Conservation (phyloP, 176 grass and related monocot genomes). For the Phragmites australis region DNA sequence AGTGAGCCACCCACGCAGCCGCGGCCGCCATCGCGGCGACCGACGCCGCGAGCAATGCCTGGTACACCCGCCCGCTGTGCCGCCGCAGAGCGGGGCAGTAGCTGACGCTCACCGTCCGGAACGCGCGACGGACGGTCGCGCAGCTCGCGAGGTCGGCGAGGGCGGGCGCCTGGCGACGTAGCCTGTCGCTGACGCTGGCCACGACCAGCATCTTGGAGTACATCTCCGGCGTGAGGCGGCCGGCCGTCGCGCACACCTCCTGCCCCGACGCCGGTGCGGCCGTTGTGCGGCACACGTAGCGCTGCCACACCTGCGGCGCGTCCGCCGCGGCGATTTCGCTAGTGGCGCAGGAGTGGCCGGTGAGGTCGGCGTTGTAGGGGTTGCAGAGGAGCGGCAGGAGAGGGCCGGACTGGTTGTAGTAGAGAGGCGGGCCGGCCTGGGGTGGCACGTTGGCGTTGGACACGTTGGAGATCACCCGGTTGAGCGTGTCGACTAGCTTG, state of each 20-base stretch:
- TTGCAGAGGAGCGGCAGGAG: conserved; percentile 71
- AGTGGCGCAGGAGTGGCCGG: conserved; percentile 42
- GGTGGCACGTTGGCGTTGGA: conserved; percentile 57
- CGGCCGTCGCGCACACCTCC: conserved; percentile 57
- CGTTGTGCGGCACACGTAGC: conserved; percentile 41
- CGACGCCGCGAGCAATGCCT: conserved; percentile 49
- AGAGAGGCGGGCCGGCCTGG: conserved; percentile 24
- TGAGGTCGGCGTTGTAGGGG: conserved; percentile 55
- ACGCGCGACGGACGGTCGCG: conserved; percentile 67
- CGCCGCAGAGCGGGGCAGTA: conserved; percentile 54
- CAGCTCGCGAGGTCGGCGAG: conserved; percentile 65
- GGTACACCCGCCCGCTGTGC: conserved; percentile 60
- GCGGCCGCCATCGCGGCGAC: conserved; percentile 40
- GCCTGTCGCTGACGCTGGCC: conserved; percentile 47
- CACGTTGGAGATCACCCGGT: conserved; percentile 51
- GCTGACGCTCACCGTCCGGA: conserved; percentile 37
- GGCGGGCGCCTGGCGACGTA: conserved; percentile 47
- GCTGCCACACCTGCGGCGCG: conserved; percentile 62
- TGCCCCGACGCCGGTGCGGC: conserved; percentile 24
- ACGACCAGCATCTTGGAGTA: conserved; percentile 43
- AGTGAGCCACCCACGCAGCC: conserved; percentile 48
- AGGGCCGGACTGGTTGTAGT: conserved; percentile 84
- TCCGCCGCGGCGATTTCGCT: conserved; percentile 45
- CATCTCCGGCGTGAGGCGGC: conserved; percentile 70
- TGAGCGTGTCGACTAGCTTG: conserved; percentile 45